phyloP scores from a whole-genome alignment of 75 land plant species.

The Ceratopteris richardii region DNA sequence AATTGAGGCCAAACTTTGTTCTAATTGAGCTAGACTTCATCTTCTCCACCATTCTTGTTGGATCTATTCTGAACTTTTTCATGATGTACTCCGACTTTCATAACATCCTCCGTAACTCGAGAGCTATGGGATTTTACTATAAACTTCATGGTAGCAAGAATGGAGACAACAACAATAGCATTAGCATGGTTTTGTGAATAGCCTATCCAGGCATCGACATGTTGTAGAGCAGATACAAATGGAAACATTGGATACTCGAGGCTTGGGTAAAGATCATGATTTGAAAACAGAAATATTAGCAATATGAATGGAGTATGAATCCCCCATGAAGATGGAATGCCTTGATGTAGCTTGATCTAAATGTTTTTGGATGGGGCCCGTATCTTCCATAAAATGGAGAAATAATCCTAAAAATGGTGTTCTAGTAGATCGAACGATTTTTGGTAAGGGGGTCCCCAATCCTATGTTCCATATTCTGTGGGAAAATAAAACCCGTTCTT shows the following conservation, averaged over 20 bases:
- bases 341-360: slow-evolving; percentile 72
- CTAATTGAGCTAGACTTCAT: slow-evolving; percentile 36
- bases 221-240: neutral
- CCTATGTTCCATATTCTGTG: slow-evolving; percentile 8
- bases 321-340: slow-evolving; percentile 14
- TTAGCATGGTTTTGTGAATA: neutral
- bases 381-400: neutral
- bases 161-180: slow-evolving; percentile 1
- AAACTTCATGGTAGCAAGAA: slow-evolving; percentile 7
- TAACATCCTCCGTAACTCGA: too few relatives aligned
- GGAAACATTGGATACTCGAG: neutral
- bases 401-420: neutral
- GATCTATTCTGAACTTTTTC: neutral
- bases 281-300: neutral
- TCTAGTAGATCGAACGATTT: slow-evolving; percentile 9
- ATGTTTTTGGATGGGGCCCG: slow-evolving; percentile 21
- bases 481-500: slow-evolving; percentile 6
- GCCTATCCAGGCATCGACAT: neutral
- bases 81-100: neutral
- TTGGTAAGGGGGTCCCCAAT: neutral
- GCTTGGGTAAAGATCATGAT: neutral
- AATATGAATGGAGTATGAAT: neutral
- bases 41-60: slow-evolving; percentile 31
- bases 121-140: neutral
- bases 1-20: slow-evolving; percentile 28